Base-by-base conservation (phyloP, 1,284 basidiomycete genomes). In the Moniliophthora roreri region DNA sequence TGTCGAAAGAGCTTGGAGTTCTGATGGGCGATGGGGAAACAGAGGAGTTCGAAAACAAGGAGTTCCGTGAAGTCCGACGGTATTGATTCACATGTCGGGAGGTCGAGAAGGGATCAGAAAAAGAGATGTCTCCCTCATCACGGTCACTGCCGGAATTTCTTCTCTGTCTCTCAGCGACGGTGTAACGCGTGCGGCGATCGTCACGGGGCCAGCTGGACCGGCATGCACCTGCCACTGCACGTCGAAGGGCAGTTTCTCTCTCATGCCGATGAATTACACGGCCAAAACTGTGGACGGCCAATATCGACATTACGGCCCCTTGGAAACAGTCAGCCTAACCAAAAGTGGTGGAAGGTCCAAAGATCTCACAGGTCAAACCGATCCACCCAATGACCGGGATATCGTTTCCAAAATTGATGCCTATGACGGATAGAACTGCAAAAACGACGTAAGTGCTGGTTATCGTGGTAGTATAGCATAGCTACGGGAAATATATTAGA, bases 211-310 rank as follows among this genome's bases (percentile, higher is more conserved):
- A 18, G 11, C 11, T 13, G 16, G 18, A 21, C 2, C 28, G 44
- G 24, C 9, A 42, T 10, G 21, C 21, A 23, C 41, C n/a, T n/a
- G 24, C 44, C 11, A 50, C 66, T 2, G 80, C 76, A 54, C 79
- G 73, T 52, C 79, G 78, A 13, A 85, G 63, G 26, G 84, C 64
- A 0, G 76, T 75, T 53, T 87, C 84, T 39, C 76, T 69, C 63
- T 87, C 85, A 59, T 86, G 81, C n/a, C 84, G 77, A 16, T 71
- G 74, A 18, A 86, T 75, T 9, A 85, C 84, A 26, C 82, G 76
- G 39, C 78, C 73, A 62, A 84, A 85, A 63, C 81, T 85, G 57
- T 85, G 81, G 54, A 85, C 75, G 5, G 80, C 77, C 44, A 85
- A 69, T 13, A 80, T 44, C 0, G 84, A 86, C 23, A 85, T 75